Evolutionary conservation across 805 yeast species (phyloP).

Genomic region (Pichia paraexigua): DNA sequence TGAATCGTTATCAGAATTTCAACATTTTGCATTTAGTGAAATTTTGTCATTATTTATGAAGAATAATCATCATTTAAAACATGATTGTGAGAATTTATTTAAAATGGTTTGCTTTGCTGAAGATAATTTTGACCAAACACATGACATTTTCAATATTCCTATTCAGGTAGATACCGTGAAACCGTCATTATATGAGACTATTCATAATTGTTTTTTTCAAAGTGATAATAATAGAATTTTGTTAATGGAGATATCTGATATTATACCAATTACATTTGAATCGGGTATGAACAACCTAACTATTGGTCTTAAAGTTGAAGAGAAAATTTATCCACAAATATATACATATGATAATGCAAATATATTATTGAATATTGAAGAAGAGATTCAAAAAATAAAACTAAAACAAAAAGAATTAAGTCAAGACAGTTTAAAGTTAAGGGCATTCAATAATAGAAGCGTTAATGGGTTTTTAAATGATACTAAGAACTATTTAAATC

Average conservation of each 20-base stretch:
- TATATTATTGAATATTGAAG: slow-evolving; percentile 15
- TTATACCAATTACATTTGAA: slow-evolving; percentile 29
- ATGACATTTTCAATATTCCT: slow-evolving; percentile 22
- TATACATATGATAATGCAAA: slow-evolving; percentile 26
- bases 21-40: slow-evolving; percentile 17
- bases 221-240: slow-evolving; percentile 19
- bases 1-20: slow-evolving; percentile 24
- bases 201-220: slow-evolving; percentile 25
- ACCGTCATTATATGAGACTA: slow-evolving; percentile 26
- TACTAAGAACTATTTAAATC: slow-evolving; percentile 19
- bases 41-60: slow-evolving; percentile 17
- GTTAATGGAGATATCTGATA: slow-evolving; percentile 25
- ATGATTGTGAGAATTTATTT: slow-evolving; percentile 14
- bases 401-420: not conserved
- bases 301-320: slow-evolving; percentile 24
- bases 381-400: slow-evolving; percentile 7
- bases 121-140: slow-evolving; percentile 11
- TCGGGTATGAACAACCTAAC: slow-evolving; percentile 23
- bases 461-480: slow-evolving; percentile 20
- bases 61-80: slow-evolving; percentile 9
- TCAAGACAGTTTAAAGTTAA: slow-evolving; percentile 17
- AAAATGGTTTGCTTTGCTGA: slow-evolving; percentile 4
- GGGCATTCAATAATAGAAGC: slow-evolving; percentile 28
- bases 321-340: slow-evolving; percentile 33
- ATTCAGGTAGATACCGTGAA: slow-evolving; percentile 28